Evolutionary conservation across 495 filamentous ascomycete genomes (phyloP).

Genomic region (Bathelium albidoporum): DNA sequence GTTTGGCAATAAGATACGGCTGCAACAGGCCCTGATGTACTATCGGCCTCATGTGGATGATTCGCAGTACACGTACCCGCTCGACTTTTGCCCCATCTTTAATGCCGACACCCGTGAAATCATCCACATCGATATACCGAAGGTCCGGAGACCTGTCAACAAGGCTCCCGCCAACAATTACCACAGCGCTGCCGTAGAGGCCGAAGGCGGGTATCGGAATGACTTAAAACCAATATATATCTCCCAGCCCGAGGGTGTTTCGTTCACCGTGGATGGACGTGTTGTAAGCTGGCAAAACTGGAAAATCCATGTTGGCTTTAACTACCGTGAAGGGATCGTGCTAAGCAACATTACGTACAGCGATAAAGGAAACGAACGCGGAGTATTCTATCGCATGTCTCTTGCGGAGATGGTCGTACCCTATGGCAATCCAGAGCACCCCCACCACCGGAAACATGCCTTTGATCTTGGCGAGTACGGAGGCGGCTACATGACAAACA

Average conservation of each 20-base stretch:
- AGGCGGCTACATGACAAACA: conserved; percentile 93
- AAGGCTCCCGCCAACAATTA: conserved; percentile 70
- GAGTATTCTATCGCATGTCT: conserved; percentile 84
- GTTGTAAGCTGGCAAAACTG: conserved; percentile 91
- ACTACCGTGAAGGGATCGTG: conserved; percentile 89
- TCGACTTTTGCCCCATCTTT: conserved; percentile 92
- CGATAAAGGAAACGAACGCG: conserved; percentile 70
- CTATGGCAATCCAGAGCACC: conserved; percentile 86
- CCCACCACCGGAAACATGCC: conserved; percentile 88
- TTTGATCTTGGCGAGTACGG: conserved; percentile 94
- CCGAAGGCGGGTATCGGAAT: conserved; percentile 63
- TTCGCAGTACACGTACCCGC: conserved; percentile 80
- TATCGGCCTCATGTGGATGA: conserved; percentile 81
- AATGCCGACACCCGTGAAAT: conserved; percentile 75
- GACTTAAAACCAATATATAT: conserved; percentile 91
- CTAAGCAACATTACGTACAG: conserved; percentile 87
- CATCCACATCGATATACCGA: conserved; percentile 81
- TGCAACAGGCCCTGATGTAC: conserved; percentile 95
- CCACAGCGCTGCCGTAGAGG: conserved; percentile 60
- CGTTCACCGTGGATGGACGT: conserved; percentile 71
- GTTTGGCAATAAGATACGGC: conserved; percentile 65
- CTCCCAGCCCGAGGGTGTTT: conserved; percentile 89
- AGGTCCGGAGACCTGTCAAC: conserved; percentile 67
- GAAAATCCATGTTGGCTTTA: conserved; percentile 90
- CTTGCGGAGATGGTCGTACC: conserved; percentile 95